phyloP scores from a whole-genome alignment of 2,329 filamentous ascomycete genomes.

The Bipolaris victoriae region DNA sequence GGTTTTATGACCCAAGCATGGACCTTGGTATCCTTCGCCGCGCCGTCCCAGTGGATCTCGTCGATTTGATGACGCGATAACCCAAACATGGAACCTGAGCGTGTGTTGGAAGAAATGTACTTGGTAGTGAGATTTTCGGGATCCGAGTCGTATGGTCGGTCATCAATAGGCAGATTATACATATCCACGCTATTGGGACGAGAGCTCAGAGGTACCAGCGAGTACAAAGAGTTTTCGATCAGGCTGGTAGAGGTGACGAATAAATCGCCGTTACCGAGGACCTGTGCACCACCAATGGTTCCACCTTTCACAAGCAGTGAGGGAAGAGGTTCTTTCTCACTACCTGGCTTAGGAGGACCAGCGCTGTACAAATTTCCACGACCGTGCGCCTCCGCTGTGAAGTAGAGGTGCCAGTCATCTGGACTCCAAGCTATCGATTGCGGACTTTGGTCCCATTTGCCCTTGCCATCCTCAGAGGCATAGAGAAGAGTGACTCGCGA shows the following conservation, averaged over 20 bases:
- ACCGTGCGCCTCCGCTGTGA: constrained; percentile 75
- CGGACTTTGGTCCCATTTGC: constrained; percentile 64
- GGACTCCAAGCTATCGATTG: constrained; percentile 57
- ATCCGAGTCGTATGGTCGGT: constrained; percentile 27
- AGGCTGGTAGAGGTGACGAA: constrained; percentile 72
- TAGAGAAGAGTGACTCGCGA: constrained; percentile 65
- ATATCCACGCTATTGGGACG: constrained; percentile 17
- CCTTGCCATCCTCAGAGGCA: constrained; percentile 66
- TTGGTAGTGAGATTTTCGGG: constrained; percentile 36
- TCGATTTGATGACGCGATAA: constrained; percentile 67
- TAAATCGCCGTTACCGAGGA: constrained; percentile 60
- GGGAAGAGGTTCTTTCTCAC: constrained; percentile 26
- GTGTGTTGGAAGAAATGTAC: constrained; percentile 67
- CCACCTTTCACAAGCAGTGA: constrained; percentile 44
- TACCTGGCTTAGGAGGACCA: constrained; percentile 18
- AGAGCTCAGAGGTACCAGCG: constrained; percentile 55
- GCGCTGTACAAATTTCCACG: constrained; percentile 64
- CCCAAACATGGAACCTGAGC: constrained; percentile 70
- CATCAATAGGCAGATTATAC: constrained; percentile 31
- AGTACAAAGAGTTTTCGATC: constrained; percentile 74
- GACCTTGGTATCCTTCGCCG: constrained; percentile 64
- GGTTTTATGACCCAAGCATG: constrained; percentile 73
- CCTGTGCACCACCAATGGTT: constrained; percentile 53
- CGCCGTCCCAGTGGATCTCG: constrained; percentile 73
- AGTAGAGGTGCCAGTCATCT: constrained; percentile 66